phyloP scores from a whole-genome alignment of 2,329 filamentous ascomycete genomes.

The Cladophialophora bantiana region DNA sequence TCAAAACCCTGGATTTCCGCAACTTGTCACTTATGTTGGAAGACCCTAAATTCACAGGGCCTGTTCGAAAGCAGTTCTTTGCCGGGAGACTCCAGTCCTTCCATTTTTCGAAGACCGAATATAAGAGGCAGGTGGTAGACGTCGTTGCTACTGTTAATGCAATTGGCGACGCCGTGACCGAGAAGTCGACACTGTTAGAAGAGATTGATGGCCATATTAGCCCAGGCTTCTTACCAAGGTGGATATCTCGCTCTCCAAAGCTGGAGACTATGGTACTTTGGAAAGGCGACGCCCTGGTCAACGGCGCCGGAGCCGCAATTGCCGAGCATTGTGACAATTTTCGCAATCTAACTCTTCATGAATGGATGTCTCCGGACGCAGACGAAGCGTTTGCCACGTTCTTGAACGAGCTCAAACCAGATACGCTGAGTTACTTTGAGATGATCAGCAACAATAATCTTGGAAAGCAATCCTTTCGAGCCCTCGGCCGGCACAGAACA shows the following conservation, averaged over 20 bases:
- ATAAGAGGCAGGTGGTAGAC: conserved; percentile 34
- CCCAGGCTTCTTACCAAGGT: conserved; percentile 52
- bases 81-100: conserved; percentile 50
- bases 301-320: conserved; percentile 63
- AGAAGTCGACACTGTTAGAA: conserved; percentile 62
- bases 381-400: conserved; percentile 67
- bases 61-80: conserved; percentile 64
- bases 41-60: conserved; percentile 65
- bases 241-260: conserved; percentile 65
- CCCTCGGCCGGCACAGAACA: conserved; percentile 58
- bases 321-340: conserved; percentile 67
- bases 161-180: conserved; percentile 53
- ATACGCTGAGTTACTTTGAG: conserved; percentile 66
- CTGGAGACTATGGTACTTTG: conserved; percentile 67
- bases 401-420: conserved; percentile 61
- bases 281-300: conserved; percentile 66
- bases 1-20: conserved; percentile 68
- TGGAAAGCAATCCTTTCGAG: conserved; percentile 61
- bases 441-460: conserved; percentile 64
- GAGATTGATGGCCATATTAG: conserved; percentile 61
- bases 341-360: conserved; percentile 65
- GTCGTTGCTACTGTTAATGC: conserved; percentile 45
- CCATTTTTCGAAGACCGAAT: conserved; percentile 35
- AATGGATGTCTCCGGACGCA: conserved; percentile 55
- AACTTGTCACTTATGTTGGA: conserved; percentile 67